Evolutionary conservation across 805 yeast species (phyloP), one percentile per base, ranked within the genome.

Genomic region (Saccharomycopsis oosterbeekiorum): DNA sequence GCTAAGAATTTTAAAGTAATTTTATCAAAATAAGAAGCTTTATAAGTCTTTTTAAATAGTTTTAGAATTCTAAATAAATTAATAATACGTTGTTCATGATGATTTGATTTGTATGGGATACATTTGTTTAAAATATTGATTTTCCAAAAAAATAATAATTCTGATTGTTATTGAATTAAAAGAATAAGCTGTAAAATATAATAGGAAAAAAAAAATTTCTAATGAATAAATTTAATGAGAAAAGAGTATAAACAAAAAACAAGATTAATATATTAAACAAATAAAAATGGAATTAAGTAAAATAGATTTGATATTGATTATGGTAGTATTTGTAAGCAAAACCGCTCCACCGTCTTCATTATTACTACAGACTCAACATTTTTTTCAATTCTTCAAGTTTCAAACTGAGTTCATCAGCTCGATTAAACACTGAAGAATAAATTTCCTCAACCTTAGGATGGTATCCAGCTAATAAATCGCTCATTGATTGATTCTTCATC

Each of bases 1-100:
- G 96, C 88, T 54, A 80, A 76, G 40, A 88, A 87, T 60, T 90
- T 90, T 61, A 76, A 80, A 68, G 76, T 78, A 67, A 75, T 84
- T 65, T 77, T 86, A 26, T 17, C 42, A 37, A 47, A 47, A 47
- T 47, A 24, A 47, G 26, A 2, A n/a, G 17, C 5, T 40, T 10
- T 47, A 21, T 8, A 37, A 12, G 2, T 37, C 4, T 37, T 12
- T 11, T 11, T 21, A 24, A 47, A 47, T 17, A 41, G n/a, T 15
- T 41, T 10, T 19, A 21, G 6, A 17, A 9, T 17, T n/a, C 3
- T 19, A 19, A 17, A 42, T 42, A 42, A 12, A 17, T 11, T 42
- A 42, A 42, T 8, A 17, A 11, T n/a, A 21, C 9, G 9, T 21
- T 47, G 26, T 21, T 21, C 15, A 21, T 47, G 4, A 21, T 24